phyloP scores from a whole-genome alignment of 768 basidiomycete genomes.

The Collybia sp. region DNA sequence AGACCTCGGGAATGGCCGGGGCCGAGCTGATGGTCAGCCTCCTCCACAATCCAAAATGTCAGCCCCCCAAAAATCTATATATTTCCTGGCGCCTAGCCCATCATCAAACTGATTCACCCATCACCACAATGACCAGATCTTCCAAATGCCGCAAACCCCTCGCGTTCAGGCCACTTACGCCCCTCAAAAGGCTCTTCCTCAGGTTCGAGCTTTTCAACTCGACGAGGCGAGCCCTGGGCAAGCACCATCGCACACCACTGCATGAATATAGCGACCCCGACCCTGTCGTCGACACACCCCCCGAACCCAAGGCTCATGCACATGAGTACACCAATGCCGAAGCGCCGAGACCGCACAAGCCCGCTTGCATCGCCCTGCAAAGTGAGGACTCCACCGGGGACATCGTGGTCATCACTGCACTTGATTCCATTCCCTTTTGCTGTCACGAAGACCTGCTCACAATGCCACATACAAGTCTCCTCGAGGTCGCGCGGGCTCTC shows the following conservation, averaged over 20 bases:
- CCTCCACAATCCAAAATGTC: too few species aligned
- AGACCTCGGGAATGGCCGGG: too few species aligned
- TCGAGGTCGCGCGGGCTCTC: conserved; percentile 46
- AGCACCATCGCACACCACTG: not conserved
- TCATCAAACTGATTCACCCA: too few species aligned
- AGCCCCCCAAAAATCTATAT: too few species aligned
- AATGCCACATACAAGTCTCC: conserved; percentile 53
- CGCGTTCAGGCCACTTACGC: not conserved
- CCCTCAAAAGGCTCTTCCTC: not conserved
- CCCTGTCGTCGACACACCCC: not conserved
- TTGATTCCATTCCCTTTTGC: conserved; percentile 58
- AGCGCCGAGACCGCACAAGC: not conserved
- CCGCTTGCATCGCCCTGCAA: conserved; percentile 49
- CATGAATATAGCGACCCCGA: not conserved
- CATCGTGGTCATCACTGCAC: conserved; percentile 59
- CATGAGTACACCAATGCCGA: not conserved
- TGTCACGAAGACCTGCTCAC: conserved; percentile 69
- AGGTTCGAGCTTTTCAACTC: not conserved
- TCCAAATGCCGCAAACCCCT: not conserved
- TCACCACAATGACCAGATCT: not conserved
- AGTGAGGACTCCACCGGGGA: conserved; percentile 48
- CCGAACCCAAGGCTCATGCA: not conserved
- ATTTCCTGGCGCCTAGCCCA: too few species aligned
- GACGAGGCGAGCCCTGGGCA: not conserved
- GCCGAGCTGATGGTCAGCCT: too few species aligned